These are phyloP conservation scores for Capsicum rhomboideum DNA, from an alignment of 257 asterid species.

Conservation along the genomic window DNA sequence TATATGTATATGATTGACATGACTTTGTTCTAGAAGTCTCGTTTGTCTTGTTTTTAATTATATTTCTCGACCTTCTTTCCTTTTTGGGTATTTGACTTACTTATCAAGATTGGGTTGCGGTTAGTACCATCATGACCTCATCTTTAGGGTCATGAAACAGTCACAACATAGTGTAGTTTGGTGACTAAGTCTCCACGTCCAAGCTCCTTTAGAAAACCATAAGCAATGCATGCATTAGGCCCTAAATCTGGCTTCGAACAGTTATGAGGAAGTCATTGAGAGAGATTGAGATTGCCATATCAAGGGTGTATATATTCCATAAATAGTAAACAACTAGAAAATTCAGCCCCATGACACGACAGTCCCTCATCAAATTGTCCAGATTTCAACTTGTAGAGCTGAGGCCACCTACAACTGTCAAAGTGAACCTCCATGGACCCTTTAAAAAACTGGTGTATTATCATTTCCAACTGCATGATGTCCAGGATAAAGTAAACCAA, in stretches of 20 bases:
- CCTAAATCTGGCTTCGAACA: neutral
- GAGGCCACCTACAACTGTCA: neutral
- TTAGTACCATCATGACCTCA: too few species aligned
- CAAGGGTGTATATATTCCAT: neutral
- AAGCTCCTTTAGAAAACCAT: neutral
- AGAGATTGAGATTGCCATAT: neutral
- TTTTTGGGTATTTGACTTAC: too few species aligned
- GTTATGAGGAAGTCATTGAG: neutral
- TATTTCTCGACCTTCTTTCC: too few species aligned
- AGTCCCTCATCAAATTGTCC: neutral
- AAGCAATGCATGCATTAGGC: neutral
- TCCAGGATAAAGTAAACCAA: neutral
- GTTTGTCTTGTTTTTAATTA: too few species aligned
- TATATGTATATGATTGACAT: too few species aligned
- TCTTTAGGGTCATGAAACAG: too few species aligned
- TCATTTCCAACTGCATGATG: constrained; percentile 54
- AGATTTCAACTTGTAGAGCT: neutral
- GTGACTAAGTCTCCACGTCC: neutral
- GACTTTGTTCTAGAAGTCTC: too few species aligned
- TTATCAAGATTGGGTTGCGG: too few species aligned
- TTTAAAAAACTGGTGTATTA: constrained; percentile 48
- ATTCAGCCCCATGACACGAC: neutral
- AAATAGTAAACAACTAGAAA: neutral
- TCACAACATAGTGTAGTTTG: neutral
- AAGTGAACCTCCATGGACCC: constrained; percentile 35